Evolutionary conservation across 768 basidiomycete genomes (phyloP), one percentile per base, ranked within the genome.

Genomic region (Leccinum aurantiacum): DNA sequence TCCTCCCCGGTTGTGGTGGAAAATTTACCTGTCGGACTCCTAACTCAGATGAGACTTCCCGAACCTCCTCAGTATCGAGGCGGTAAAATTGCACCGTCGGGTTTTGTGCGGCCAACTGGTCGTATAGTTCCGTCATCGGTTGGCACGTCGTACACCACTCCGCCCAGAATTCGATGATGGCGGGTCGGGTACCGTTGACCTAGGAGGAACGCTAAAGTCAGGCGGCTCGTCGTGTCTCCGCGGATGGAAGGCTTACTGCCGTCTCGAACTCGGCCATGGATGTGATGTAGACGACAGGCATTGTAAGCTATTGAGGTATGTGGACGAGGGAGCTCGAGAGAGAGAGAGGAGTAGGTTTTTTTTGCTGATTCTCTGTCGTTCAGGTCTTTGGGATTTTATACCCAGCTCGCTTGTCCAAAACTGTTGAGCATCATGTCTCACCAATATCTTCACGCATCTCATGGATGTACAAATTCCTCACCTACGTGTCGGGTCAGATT

Each of bases 151-250:
- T 17, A 25, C 71, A 72, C 71, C 71, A 72, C 13, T 73, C 69
- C 55, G 71, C 71, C 71, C 71, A 73, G 66, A 73, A 72, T 53
- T 72, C 71, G 22, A 72, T 65, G 58, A 72, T 65, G 55, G 53
- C 71, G 8, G 71, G 71, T 58, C 59, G 55, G 25, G 63, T 53
- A 29, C 60, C 33, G 37, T 56, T 71, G 47, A 66, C 60, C 71
- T 72, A 48, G 41, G 25, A 37, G 25, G 37, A 17, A 41, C n/a
- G 31, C 3, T 17, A n/a, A 49, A 4, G 37, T 71, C n/a, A 67
- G n/a, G 53, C 46, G 15, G 19, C 31, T n/a, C 55, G 33, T 59
- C 46, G 17, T 44, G 24, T 56, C 59, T 33, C 53, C 15, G 56
- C 38, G n/a, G 51, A 50, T 8, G 11, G n/a, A 14, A 2, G 24